Evolutionary conservation across 306 rosid genomes (phyloP).

Genomic region (Glycine tomentella): DNA sequence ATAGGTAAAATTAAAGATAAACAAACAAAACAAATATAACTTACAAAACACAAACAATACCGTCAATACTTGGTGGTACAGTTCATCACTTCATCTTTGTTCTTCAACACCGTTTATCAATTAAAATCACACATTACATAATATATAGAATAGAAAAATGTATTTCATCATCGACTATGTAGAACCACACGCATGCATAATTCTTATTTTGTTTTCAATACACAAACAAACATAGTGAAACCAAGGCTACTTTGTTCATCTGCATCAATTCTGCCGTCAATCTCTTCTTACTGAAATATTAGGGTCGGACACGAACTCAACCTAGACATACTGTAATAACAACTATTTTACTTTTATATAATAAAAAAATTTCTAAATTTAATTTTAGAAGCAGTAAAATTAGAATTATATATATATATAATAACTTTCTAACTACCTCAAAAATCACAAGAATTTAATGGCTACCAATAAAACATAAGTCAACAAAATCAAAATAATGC

Average conservation of each 20-base stretch:
- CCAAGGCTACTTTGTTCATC: background rate
- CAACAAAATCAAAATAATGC: background rate
- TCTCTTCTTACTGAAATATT: background rate
- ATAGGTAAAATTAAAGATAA: background rate
- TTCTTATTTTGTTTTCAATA: background rate
- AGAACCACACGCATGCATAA: background rate
- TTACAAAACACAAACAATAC: background rate
- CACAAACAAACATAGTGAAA: background rate
- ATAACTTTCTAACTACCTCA: no score
- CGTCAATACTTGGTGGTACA: background rate
- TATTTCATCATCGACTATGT: background rate
- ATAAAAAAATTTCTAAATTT: no score
- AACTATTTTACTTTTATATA: background rate
- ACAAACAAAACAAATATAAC: background rate
- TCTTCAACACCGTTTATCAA: background rate
- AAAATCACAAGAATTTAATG: no score
- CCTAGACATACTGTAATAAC: background rate
- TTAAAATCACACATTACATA: background rate
- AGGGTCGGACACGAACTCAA: background rate
- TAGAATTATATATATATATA: no score
- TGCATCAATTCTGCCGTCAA: background rate
- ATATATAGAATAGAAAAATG: background rate
- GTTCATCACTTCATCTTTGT: no score
- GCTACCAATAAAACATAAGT: background rate
- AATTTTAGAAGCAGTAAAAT: no score